Percentiles rank a stretch among this genome's conserved stretches.
These are phyloP conservation scores for Monocercomonoides exilis DNA, from an alignment of 78 protist species.

Conservation along the genomic window DNA sequence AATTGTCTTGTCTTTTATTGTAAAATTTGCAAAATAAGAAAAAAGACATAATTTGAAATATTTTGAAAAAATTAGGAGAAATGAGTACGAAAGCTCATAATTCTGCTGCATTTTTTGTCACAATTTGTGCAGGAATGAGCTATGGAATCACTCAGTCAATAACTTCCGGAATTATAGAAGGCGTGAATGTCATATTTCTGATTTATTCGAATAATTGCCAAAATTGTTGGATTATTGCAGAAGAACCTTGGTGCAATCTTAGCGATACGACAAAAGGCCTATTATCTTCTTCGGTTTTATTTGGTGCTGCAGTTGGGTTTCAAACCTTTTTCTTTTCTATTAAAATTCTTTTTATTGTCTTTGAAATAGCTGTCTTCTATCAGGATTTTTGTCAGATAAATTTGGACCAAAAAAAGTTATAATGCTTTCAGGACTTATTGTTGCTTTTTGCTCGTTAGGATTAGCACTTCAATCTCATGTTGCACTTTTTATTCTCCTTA, in stretches of 20 bases:
- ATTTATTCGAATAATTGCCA: not conserved
- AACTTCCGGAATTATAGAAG: not conserved
- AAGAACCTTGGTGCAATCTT: no score
- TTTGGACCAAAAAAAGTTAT: not conserved
- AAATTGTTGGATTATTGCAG: not conserved
- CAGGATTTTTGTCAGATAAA: not conserved
- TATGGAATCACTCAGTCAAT: not conserved
- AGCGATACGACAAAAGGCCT: not conserved
- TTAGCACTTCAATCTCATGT: not conserved
- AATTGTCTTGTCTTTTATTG: no score
- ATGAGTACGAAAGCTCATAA: no score
- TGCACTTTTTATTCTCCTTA: not conserved
- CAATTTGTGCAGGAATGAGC: not conserved
- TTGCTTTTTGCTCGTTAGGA: not conserved
- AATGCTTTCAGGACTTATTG: not conserved
- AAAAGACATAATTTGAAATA: no score
- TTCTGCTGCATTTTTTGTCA: not conserved
- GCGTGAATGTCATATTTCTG: no score
- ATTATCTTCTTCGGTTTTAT: not conserved
- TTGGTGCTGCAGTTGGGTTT: not conserved
- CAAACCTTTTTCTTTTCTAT: not conserved
- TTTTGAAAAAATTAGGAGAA: no score
- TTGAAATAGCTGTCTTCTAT: no score
- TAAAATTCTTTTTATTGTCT: not conserved
- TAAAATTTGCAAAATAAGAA: no score